Percentiles rank a stretch among this genome's conserved stretches.
Evolutionary conservation across 768 basidiomycete species (phyloP).

Genomic region (Leccinum arenicola): DNA sequence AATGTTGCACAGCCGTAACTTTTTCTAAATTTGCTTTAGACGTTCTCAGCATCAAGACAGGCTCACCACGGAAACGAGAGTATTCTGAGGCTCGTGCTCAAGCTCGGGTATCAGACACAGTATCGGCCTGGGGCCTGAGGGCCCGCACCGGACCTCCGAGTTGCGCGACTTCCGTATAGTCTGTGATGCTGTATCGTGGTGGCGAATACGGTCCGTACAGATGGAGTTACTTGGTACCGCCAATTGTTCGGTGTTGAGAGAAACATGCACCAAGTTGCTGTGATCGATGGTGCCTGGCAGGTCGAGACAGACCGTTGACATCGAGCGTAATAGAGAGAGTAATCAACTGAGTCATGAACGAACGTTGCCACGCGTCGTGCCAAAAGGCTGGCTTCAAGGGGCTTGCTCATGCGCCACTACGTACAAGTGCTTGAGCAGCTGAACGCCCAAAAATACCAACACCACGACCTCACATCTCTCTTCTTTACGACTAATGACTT

Average conservation of each 20-base stretch:
- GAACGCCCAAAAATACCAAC: conserved; percentile 40
- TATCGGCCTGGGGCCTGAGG: neutral
- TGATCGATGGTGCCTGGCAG: neutral
- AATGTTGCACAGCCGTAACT: neutral
- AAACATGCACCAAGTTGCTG: neutral
- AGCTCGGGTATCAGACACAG: neutral
- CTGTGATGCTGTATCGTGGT: neutral
- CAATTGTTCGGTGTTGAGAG: neutral
- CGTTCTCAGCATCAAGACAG: neutral
- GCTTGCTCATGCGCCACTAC: conserved; percentile 30
- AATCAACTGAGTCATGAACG: no score
- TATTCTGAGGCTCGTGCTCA: neutral
- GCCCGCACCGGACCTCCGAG: neutral
- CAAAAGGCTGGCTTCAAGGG: conserved; percentile 2
- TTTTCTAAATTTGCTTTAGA: neutral
- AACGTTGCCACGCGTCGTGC: conserved; percentile 8
- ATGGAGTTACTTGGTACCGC: neutral
- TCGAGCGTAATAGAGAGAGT: neutral
- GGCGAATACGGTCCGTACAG: neutral
- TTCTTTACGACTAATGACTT: conserved; percentile 54
- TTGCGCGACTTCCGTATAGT: neutral
- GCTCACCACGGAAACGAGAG: neutral
- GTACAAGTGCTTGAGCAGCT: conserved; percentile 35
- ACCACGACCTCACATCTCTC: neutral
- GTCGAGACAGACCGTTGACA: neutral